Percentiles rank a stretch among this genome's conserved stretches.
These are phyloP conservation scores for Letharia columbiana DNA, from an alignment of 495 filamentous ascomycete genomes.

Conservation along the genomic window DNA sequence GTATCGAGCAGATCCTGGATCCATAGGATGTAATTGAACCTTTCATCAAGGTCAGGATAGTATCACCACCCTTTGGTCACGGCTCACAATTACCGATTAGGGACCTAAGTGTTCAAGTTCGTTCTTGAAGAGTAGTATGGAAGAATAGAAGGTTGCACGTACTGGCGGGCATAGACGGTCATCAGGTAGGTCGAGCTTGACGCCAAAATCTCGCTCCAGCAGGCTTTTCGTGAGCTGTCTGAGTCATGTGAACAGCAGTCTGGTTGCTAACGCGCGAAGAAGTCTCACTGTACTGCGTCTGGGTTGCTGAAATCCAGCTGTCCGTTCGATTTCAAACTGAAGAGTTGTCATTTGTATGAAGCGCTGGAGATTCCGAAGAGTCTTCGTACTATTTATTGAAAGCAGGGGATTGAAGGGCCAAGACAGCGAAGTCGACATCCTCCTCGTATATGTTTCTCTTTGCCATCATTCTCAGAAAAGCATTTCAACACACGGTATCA, in stretches of 20 bases:
- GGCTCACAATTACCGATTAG: constrained; percentile 45
- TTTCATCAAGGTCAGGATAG: constrained; percentile 24
- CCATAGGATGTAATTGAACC: constrained; percentile 86
- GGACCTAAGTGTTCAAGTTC: constrained; percentile 40
- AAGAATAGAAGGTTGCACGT: constrained; percentile 22
- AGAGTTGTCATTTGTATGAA: background rate
- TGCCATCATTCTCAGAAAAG: constrained; percentile 26
- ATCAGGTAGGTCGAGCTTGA: constrained; percentile 59
- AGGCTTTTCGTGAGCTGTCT: constrained; percentile 76
- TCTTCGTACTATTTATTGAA: constrained; percentile 48
- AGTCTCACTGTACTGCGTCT: constrained; percentile 53
- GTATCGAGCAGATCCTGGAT: constrained; percentile 78
- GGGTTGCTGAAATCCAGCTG: constrained; percentile 80
- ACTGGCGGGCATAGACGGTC: constrained; percentile 90
- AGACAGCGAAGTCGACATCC: constrained; percentile 52
- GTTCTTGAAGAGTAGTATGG: background rate
- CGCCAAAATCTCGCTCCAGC: constrained; percentile 63
- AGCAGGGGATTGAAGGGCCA: constrained; percentile 48
- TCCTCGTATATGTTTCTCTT: constrained; percentile 46
- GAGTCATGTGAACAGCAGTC: background rate
- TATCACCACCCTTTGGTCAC: background rate
- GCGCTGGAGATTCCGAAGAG: background rate
- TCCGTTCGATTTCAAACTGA: constrained; percentile 49
- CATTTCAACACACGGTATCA: background rate
- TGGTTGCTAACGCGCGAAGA: background rate